Base-by-base conservation (phyloP, 129 eudicot species). In the Artemisia argyi region DNA sequence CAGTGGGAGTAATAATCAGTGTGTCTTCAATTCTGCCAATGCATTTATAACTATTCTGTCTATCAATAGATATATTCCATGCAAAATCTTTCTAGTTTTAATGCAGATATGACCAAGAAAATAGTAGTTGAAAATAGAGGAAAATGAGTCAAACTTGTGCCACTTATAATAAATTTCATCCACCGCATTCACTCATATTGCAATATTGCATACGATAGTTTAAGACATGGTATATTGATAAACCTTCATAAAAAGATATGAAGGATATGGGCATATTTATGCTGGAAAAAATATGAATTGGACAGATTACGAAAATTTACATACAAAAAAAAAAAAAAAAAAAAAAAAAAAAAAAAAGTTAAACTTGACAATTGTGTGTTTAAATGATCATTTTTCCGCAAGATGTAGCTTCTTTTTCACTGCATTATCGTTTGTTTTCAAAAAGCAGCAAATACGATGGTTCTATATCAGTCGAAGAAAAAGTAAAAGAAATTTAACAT, bases 61-160 rank as follows among this genome's bases (percentile, higher is more conserved):
- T 76, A 18, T 28, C 54, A 24, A 71, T 61, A 24, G 39, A 69
- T 75, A 82, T 76, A 76, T 78, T 77, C 80, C 85, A 84, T 81
- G 85, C 80, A 84, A 65, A 77, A n/a, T 39, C 67, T 69, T 50
- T 70, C 68, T 52, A 53, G 61, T 62, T 80, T 71, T 61, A 18
- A 68, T 68, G 79, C 60, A 68, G 59, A 57, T 68, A 61, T 42
- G 49, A 73, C 68, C 63, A 61, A 50, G 51, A 44, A 48, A 60
- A 65, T 24, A 63, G 53, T 30, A 3, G 20, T 18, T 15, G n/a
- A 52, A 63, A 6, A 69, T 26, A 61, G 54, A 14, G 57, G 53
- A 61, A 69, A 20, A 11, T 12, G 26, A 78, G 66, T 71, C 76
- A 71, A 71, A 71, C 13, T 2, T 44, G 30, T 26, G 69, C 46